A percentile compares a stretch with the other conserved stretches of the same genome.
Evolutionary conservation across 495 filamentous ascomycete genomes (phyloP).

Genomic region (Chlorociboria aeruginascens): DNA sequence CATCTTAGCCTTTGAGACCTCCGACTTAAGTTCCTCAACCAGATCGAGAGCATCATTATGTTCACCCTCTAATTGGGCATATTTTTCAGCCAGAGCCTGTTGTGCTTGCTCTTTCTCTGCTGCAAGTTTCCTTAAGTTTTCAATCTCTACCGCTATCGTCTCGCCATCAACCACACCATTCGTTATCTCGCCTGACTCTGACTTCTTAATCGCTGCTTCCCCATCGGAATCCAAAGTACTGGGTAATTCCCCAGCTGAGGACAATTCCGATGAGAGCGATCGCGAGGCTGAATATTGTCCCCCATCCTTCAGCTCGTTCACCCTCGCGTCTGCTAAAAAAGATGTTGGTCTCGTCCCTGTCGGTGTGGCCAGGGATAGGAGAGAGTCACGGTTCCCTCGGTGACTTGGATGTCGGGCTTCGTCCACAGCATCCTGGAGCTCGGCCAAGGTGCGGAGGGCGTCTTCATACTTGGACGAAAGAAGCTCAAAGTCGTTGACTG

Average conservation of each 20-base stretch:
- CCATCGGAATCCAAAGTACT: constrained; percentile 50
- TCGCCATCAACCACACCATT: constrained; percentile 17
- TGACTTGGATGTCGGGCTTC: constrained; percentile 59
- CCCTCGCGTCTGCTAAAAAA: constrained; percentile 84
- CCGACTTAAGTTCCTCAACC: constrained; percentile 79
- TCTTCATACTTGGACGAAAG: constrained; percentile 87
- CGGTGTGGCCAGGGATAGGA: constrained; percentile 38
- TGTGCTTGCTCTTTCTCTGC: constrained; percentile 68
- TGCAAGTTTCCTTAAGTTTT: constrained; percentile 54
- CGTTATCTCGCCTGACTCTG: constrained; percentile 7
- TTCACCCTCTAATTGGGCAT: constrained; percentile 66
- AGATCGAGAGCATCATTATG: constrained; percentile 73
- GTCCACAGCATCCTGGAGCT: constrained; percentile 76
- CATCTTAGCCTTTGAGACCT: constrained; percentile 63
- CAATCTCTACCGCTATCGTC: constrained; percentile 48
- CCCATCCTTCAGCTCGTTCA: constrained; percentile 63
- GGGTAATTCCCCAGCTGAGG: constrained; percentile 78
- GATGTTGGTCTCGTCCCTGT: constrained; percentile 60
- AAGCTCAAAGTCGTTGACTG: constrained; percentile 66
- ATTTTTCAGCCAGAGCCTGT: constrained; percentile 58
- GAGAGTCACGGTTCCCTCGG: constrained; percentile 39
- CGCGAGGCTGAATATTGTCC: constrained; percentile 79
- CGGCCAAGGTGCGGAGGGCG: constrained; percentile 66
- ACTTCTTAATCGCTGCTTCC: constrained; percentile 29
- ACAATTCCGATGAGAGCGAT: constrained; percentile 88